Evolutionary conservation across 352 stramenopile species (phyloP).

Genomic region (Phytophthora brassicae): DNA sequence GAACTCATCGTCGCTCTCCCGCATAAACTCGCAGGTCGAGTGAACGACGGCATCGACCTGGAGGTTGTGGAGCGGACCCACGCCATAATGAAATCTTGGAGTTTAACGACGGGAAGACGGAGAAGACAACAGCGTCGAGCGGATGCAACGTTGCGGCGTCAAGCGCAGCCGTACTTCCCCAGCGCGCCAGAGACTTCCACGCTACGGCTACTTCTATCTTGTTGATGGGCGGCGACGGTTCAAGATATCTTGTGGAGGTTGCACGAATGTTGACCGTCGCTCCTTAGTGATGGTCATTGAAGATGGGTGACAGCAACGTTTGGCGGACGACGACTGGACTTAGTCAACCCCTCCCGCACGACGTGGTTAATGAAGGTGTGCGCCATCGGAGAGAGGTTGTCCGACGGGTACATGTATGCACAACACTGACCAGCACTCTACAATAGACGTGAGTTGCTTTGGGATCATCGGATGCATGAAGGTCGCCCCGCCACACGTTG

Average conservation of each 20-base stretch:
- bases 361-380: slow-evolving; percentile 13
- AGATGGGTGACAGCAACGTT: slow-evolving; percentile 11
- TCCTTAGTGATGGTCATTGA: slow-evolving; percentile 23
- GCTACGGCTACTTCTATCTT: slow-evolving; percentile 2
- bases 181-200: slow-evolving; percentile 18
- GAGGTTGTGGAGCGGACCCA: slow-evolving; percentile 52
- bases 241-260: slow-evolving; percentile 15
- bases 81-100: slow-evolving; percentile 57
- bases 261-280: slow-evolving; percentile 2
- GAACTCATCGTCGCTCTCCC: slow-evolving; percentile 62
- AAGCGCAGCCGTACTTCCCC: no score
- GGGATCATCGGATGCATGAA: no score
- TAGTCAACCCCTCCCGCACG: slow-evolving; percentile 15
- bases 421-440: background rate
- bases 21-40: slow-evolving; percentile 74
- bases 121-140: slow-evolving; percentile 20
- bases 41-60: slow-evolving; percentile 78
- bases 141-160: no score
- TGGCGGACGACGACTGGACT: slow-evolving; percentile 10
- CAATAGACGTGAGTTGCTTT: background rate
- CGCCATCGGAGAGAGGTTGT: slow-evolving; percentile 13
- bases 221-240: slow-evolving; percentile 1
- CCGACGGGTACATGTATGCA: background rate
- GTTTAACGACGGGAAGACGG: slow-evolving; percentile 39
- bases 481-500: background rate